Conservation (phyloP, 495 filamentous ascomycete species). For the Hypoxylon rickii region DNA sequence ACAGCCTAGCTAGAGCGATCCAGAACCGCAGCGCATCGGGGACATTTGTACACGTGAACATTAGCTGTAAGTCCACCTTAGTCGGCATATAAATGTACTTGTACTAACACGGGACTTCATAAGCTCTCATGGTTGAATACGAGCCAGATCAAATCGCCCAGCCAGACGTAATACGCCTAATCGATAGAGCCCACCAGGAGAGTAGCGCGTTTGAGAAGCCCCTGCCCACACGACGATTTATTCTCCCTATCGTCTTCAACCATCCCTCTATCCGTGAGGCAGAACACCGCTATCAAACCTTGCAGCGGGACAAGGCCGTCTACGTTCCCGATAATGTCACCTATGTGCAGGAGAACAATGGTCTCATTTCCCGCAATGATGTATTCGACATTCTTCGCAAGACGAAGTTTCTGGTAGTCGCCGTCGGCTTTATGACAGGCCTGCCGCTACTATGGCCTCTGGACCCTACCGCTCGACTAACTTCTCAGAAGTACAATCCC, state of each 20-base stretch:
- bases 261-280: constrained; percentile 53
- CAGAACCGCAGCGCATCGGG: not conserved
- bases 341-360: constrained; percentile 63
- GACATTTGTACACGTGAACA: constrained; percentile 18
- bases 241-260: constrained; percentile 60
- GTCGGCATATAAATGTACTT: not conserved
- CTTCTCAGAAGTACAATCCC: constrained; percentile 64
- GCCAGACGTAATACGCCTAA: constrained; percentile 6
- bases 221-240: constrained; percentile 39
- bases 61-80: constrained; percentile 15
- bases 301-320: constrained; percentile 60
- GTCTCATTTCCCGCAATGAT: constrained; percentile 21
- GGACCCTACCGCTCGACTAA: constrained; percentile 58
- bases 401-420: constrained; percentile 55
- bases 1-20: constrained; percentile 18
- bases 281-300: constrained; percentile 60
- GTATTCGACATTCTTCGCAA: constrained; percentile 56
- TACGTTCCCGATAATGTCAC: constrained; percentile 62
- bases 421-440: constrained; percentile 63
- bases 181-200: constrained; percentile 2
- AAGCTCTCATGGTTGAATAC: constrained; percentile 23
- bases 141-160: constrained; percentile 16
- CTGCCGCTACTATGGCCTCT: constrained; percentile 59
- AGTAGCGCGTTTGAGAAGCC: constrained; percentile 11
- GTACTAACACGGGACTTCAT: not conserved